Evolutionary conservation across 2,329 filamentous ascomycete genomes (phyloP), one percentile per base, ranked within the genome.

Genomic region (Gaeumannomyces tritici): DNA sequence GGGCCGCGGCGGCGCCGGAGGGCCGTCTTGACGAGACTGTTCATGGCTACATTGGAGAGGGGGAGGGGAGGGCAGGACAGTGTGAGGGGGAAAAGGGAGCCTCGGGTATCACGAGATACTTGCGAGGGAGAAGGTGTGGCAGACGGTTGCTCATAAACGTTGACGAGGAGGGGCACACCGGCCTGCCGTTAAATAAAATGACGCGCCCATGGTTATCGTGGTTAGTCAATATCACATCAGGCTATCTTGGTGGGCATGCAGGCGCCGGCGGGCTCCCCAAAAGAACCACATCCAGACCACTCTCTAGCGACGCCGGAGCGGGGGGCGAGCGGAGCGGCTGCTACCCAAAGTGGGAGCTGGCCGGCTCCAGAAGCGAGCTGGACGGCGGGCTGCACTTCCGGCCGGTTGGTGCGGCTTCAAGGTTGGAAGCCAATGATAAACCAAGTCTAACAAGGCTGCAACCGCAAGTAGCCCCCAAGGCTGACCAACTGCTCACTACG

Each of bases 1-100:
- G 81, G 47, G 80, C 75, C 12, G 80, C 79, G 18, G 72, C 66
- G 63, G 85, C 85, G 1, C 12, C 64, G 35, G 12, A 65, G 59
- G 54, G 55, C 60, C 18, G 42, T 24, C 21, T 51, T 51, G 42
- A 51, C 21, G 42, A 51, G 42, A 21, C 18, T 24, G 42, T 51
- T 51, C 42, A 51, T 51, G 18, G 42, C 42, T 24, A 21, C n/a
- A 21, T 24, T n/a, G n/a, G n/a, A n/a, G n/a, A n/a, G n/a, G n/a
- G n/a, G 35, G 12, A 15, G 18, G 7, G 3, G 42, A 2, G 42
- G 21, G 7, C 3, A 9, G 21, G 18, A 18, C 6, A 12, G 42
- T 7, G 1, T 47, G 8, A 21, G 11, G 21, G 21, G 5, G 21
- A 6, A 8, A 21, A 13, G 6, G 6, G 42, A n/a, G 9, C 42